phyloP scores from a whole-genome alignment of 2,329 filamentous ascomycete species.

The Fusarium bulbicola region DNA sequence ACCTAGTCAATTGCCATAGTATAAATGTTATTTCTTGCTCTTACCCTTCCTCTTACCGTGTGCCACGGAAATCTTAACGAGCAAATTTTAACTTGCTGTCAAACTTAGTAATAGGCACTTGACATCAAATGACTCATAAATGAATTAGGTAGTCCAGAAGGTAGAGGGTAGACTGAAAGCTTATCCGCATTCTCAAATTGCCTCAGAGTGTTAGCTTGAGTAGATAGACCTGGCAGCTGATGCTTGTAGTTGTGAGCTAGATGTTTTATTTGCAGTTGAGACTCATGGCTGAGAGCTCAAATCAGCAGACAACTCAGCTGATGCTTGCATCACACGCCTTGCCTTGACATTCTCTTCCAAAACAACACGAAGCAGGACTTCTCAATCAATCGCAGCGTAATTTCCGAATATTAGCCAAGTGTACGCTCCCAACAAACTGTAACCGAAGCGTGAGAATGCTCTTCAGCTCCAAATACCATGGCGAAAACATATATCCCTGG shows the following conservation, averaged over 20 bases:
- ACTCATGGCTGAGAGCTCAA: too few species aligned
- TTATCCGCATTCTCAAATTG: background rate
- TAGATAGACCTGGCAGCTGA: too few species aligned
- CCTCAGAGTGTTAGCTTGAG: background rate
- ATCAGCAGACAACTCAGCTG: background rate
- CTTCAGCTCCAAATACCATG: background rate
- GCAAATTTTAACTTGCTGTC: too few species aligned
- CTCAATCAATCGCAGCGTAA: accelerated
- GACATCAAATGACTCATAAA: background rate
- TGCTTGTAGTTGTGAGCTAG: too few species aligned
- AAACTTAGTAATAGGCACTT: background rate
- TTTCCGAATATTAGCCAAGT: background rate
- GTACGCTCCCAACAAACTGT: too few species aligned
- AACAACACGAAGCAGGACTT: too few species aligned
- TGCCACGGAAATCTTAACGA: too few species aligned
- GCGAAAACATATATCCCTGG: too few species aligned
- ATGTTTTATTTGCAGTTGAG: too few species aligned
- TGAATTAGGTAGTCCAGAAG: background rate
- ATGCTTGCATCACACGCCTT: background rate
- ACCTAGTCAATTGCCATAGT: accelerated
- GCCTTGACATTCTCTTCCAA: background rate
- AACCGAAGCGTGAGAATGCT: background rate
- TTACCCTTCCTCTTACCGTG: accelerated
- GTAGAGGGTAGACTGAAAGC: background rate
- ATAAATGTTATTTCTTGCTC: background rate